phyloP scores from a whole-genome alignment of 176 grass and related monocot species.

The Thinopyrum elongatum region DNA sequence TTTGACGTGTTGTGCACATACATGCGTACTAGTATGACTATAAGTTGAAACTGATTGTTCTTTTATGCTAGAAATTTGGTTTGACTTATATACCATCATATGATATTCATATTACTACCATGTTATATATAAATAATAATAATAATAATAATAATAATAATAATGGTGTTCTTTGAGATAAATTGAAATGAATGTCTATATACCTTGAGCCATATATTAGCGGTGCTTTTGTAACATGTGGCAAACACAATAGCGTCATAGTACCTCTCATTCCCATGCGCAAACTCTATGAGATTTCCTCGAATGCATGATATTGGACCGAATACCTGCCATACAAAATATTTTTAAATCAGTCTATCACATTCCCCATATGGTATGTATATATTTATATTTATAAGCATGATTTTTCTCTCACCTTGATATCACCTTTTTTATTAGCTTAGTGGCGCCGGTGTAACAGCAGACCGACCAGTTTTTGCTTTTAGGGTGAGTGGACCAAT shows the following conservation, averaged over 20 bases:
- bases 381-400: background rate
- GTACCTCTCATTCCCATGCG: constrained; percentile 30
- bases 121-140: background rate
- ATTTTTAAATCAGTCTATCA: background rate
- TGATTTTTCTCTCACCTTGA: constrained; percentile 30
- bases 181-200: background rate
- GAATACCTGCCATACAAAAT: constrained; percentile 35
- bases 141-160: background rate
- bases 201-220: constrained; percentile 65
- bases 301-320: constrained; percentile 33
- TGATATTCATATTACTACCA: background rate
- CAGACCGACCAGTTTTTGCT: constrained; percentile 45
- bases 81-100: background rate
- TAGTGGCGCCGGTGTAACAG: constrained; percentile 50
- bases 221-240: constrained; percentile 53
- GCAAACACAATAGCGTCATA: constrained; percentile 61
- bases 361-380: background rate
- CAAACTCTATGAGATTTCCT: constrained; percentile 43
- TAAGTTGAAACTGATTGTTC: background rate
- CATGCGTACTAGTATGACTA: background rate
- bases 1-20: too few relatives aligned
- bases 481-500: constrained; percentile 55
- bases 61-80: background rate
- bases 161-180: too few relatives aligned
- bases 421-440: constrained; percentile 49